phyloP scores from a whole-genome alignment of 495 filamentous ascomycete species.

The Penicillium longicatenatum region DNA sequence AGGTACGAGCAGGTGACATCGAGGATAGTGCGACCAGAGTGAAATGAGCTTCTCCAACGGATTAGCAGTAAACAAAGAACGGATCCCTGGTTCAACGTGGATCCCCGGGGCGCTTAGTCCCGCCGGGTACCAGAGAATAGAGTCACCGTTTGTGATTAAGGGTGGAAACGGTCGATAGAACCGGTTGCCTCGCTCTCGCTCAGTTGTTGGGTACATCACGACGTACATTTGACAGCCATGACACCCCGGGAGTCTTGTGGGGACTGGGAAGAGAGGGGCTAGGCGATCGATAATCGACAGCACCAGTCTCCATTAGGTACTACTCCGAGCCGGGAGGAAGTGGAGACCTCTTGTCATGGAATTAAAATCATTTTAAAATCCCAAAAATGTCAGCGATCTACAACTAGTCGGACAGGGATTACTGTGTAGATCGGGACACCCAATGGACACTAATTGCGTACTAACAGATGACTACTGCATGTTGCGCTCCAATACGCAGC shows the following conservation, averaged over 20 bases:
- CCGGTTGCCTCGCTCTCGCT: neutral
- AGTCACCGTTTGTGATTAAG: neutral
- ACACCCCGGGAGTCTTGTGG: constrained; percentile 2
- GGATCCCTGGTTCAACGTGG: constrained; percentile 16
- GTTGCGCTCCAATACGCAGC: neutral
- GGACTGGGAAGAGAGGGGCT: neutral
- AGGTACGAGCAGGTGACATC: neutral
- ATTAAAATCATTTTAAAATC: neutral
- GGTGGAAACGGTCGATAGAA: neutral
- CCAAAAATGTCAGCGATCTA: constrained; percentile 12
- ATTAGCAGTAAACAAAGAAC: constrained; percentile 17
- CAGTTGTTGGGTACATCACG: neutral
- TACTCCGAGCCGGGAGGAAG: constrained; percentile 10
- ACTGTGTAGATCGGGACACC: constrained; percentile 3
- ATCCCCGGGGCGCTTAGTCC: constrained; percentile 16
- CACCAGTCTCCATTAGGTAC: constrained; percentile 15
- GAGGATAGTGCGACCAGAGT: constrained; percentile 11
- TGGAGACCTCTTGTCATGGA: constrained; percentile 11
- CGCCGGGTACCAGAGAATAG: constrained; percentile 1
- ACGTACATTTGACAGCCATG: constrained; percentile 7
- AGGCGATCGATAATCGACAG: constrained; percentile 28
- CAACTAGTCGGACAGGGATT: constrained; percentile 16
- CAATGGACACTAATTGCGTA: neutral
- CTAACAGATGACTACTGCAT: constrained; percentile 1
- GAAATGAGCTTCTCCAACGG: constrained; percentile 3